Evolutionary conservation across 2,329 filamentous ascomycete species (phyloP), one percentile per base, ranked within the genome.

Genomic region (Fusarium oxysporum): DNA sequence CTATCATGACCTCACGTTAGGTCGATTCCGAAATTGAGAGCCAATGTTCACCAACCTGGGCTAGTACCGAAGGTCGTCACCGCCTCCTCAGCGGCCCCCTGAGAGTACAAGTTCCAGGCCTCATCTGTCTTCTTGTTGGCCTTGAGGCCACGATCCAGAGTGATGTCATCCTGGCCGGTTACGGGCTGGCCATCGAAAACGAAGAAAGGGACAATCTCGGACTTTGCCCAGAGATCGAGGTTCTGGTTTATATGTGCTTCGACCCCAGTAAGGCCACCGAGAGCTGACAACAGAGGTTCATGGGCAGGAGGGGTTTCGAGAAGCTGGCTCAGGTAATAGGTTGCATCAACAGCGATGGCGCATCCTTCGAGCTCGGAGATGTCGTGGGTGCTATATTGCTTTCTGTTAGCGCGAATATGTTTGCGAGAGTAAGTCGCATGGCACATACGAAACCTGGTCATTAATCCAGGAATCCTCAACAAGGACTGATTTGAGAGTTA

Each of bases 141-240:
- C 35, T 87, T 86, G 54, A 88, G 88, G 32, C 89, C 90, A 50
- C 89, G 89, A 73, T 90, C 88, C 61, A 92, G 86, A 30, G 91
- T 86, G 67, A 91, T 86, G 51, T 93, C 90, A 77, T 95, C 92
- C 78, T 93, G 92, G 64, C 92, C 93, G 43, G 91, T 91, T 68
- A 95, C 88, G 43, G 94, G 90, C 77, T 97, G 89, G 40, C 96
- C 96, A 81, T 96, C 93, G 82, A 99, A 99, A 57, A 99, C 88
- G 81, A 99, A 98, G 71, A 97, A 85, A 4, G 93, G 93, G n/a
- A 86, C 90, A 58, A 97, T 92, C 25, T 89, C 89, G 77, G 91
- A 85, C 50, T 88, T 87, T 68, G 90, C 89, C 86, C 96, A 94
- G 65, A 86, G 85, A 68, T 92, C 88, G 35, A 99, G 85, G 76